Evolutionary conservation across 179 eudicot genomes (phyloP), one percentile per base, ranked within the genome.

Genomic region (Vitellaria paradoxa): DNA sequence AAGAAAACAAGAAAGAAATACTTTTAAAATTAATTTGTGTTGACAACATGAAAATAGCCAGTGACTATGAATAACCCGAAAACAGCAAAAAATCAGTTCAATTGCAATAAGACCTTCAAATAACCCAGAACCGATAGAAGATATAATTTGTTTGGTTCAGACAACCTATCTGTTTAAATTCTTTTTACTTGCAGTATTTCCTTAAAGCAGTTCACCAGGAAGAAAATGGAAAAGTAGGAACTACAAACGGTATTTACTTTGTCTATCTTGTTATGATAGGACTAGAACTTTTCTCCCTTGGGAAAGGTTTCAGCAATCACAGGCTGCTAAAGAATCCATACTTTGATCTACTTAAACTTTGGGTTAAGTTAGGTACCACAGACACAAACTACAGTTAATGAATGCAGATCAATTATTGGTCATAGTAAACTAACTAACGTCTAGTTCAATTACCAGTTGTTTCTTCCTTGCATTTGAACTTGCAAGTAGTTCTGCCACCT

Each of bases 391-490:
- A 64, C 18, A 24, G 6, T 11, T 6, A 17, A 63, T n/a, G 7
- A 17, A 49, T 24, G 49, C 11, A 49, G 46, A 75, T 64, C 61
- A 65, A 49, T 23, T 7, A 50, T 50, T 50, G 55, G 55, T 12
- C 67, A 63, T 24, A 63, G 37, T 30, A 30, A 30, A 30, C 37
- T 30, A 30, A 30, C 37, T 30, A 30, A 30, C 37, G 37, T 30
- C 1, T 30, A 30, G 37, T 30, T 30, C 37, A 30, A 30, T 30
- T 40, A 75, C 87, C 82, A 84, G 45, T 52, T 81, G 64, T 53
- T 84, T 78, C 79, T 79, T 84, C 65, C 84, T 81, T 6, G 78
- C 75, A 72, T 77, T 84, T 68, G 87, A 84, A 74, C 74, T 84
- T 18, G 82, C 82, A 40, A 84, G 76, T 50, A 84, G 70, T 65